These are phyloP conservation scores for Yamadazyma endophytica DNA, from an alignment of 805 yeast species.

Conservation along the genomic window DNA sequence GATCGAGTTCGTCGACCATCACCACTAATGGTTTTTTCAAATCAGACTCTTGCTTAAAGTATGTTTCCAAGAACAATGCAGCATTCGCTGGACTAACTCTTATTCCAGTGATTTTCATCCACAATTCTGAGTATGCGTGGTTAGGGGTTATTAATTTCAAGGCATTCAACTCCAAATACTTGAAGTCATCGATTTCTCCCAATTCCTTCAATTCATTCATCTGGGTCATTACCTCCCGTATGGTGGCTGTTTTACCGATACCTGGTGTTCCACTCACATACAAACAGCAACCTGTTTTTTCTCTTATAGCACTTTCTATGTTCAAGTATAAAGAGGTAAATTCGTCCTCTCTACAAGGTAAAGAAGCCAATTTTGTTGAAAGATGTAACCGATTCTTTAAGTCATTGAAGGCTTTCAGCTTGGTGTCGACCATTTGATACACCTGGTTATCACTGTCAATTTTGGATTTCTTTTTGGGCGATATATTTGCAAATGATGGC, in stretches of 20 bases:
- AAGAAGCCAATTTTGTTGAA: slow-evolving; percentile 41
- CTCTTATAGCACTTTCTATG: slow-evolving; percentile 66
- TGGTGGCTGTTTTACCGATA: slow-evolving; percentile 93
- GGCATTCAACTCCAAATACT: slow-evolving; percentile 86
- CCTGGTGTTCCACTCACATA: slow-evolving; percentile 98
- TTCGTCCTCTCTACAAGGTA: slow-evolving; percentile 88
- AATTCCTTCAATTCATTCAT: slow-evolving; percentile 36
- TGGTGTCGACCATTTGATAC: slow-evolving; percentile 14
- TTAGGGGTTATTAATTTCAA: slow-evolving; percentile 76
- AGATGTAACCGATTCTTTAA: slow-evolving; percentile 41
- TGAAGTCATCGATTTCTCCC: slow-evolving; percentile 44
- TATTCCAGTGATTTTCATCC: slow-evolving; percentile 66
- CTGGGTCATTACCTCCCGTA: slow-evolving; percentile 77
- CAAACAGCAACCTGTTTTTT: slow-evolving; percentile 74
- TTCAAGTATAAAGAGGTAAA: slow-evolving; percentile 65
- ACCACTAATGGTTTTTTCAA: slow-evolving; percentile 60
- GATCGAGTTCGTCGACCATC: slow-evolving; percentile 89
- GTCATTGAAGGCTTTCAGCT: slow-evolving; percentile 30
- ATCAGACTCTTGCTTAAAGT: slow-evolving; percentile 44
- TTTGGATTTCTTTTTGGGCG: slow-evolving; percentile 1
- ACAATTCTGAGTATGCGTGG: slow-evolving; percentile 75
- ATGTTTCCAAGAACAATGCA: slow-evolving; percentile 62
- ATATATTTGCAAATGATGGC: not conserved
- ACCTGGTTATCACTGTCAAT: not conserved
- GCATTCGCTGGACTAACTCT: slow-evolving; percentile 62